Conservation (phyloP, 1,139 yeast genomes). For the Waltiozyma sp. region DNA sequence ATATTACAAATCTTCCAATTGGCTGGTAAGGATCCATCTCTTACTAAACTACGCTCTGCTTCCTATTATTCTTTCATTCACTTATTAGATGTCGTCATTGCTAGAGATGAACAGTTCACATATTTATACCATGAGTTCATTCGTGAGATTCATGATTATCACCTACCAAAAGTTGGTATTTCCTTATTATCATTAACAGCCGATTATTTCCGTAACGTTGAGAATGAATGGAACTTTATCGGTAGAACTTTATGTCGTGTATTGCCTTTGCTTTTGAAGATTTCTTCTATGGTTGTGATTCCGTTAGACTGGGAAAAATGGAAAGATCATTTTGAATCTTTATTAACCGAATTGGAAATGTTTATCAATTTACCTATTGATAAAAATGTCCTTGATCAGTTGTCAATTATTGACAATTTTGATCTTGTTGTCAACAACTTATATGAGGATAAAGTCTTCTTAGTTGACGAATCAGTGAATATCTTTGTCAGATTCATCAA, state of each 20-base stretch:
- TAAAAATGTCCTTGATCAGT: slow-evolving; percentile 46
- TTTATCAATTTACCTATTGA: slow-evolving; percentile 37
- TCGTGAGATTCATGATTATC: slow-evolving; percentile 8
- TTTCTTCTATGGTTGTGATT: slow-evolving; percentile 22
- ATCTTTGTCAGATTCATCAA: slow-evolving; percentile 33
- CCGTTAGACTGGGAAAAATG: slow-evolving; percentile 24
- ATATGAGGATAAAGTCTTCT: slow-evolving; percentile 24
- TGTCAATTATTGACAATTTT: slow-evolving; percentile 43
- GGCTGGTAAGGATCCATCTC: slow-evolving; percentile 11
- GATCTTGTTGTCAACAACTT: slow-evolving; percentile 42
- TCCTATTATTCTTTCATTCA: slow-evolving; percentile 52
- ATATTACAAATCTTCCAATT: slow-evolving; percentile 30
- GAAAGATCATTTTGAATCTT: slow-evolving; percentile 20
- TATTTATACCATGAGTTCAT: slow-evolving; percentile 43
- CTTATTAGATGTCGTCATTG: slow-evolving; percentile 51
- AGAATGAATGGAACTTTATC: slow-evolving; percentile 47
- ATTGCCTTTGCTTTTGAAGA: slow-evolving; percentile 37
- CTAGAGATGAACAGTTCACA: slow-evolving; percentile 53
- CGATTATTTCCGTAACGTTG: slow-evolving; percentile 37
- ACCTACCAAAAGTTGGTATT: slow-evolving; percentile 40
- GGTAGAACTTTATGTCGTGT: slow-evolving; percentile 58
- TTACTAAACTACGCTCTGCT: slow-evolving; percentile 17
- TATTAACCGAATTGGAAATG: slow-evolving; percentile 32
- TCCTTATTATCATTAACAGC: slow-evolving; percentile 37
- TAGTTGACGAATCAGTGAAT: slow-evolving; percentile 29